These are phyloP conservation scores for Agaricus sinodeliciosus DNA, from an alignment of 768 basidiomycete species.

Conservation along the genomic window DNA sequence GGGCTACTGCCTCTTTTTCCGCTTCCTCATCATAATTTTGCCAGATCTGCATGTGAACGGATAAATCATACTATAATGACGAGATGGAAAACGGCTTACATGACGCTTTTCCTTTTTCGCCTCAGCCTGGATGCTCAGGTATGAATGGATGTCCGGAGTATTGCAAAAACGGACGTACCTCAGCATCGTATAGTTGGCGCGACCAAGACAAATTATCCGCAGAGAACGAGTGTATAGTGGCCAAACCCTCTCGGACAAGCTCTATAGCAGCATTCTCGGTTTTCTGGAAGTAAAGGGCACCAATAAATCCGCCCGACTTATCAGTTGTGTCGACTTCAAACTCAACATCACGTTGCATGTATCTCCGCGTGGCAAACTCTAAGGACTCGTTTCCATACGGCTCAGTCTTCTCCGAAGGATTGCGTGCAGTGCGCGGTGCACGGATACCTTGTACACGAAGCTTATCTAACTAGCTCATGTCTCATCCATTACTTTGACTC, in stretches of 20 bases:
- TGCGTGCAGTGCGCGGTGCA: constrained; percentile 82
- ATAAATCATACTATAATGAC: neutral
- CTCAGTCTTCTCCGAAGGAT: constrained; percentile 76
- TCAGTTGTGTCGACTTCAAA: constrained; percentile 87
- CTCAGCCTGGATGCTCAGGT: constrained; percentile 42
- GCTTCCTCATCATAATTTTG: constrained; percentile 72
- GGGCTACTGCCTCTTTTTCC: constrained; percentile 36
- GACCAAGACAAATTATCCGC: constrained; percentile 79
- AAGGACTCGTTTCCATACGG: constrained; percentile 81
- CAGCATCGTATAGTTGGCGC: constrained; percentile 75
- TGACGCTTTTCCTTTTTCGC: constrained; percentile 77
- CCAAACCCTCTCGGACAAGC: constrained; percentile 84
- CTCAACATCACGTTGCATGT: constrained; percentile 94
- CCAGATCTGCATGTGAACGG: constrained; percentile 62
- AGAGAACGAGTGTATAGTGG: constrained; percentile 82
- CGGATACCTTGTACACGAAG: constrained; percentile 61
- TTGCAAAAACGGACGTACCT: constrained; percentile 37
- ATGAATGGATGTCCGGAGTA: neutral
- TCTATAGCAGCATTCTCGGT: constrained; percentile 80
- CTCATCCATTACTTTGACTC: constrained; percentile 12
- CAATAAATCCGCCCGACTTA: constrained; percentile 95
- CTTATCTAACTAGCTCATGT: neutral
- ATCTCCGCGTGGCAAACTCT: constrained; percentile 71
- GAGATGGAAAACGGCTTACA: constrained; percentile 37
- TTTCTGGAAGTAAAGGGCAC: constrained; percentile 78